Percentiles rank a stretch among this genome's conserved stretches.
Conservation (phyloP, 2,329 filamentous ascomycete species). For the Geosmithia flava region DNA sequence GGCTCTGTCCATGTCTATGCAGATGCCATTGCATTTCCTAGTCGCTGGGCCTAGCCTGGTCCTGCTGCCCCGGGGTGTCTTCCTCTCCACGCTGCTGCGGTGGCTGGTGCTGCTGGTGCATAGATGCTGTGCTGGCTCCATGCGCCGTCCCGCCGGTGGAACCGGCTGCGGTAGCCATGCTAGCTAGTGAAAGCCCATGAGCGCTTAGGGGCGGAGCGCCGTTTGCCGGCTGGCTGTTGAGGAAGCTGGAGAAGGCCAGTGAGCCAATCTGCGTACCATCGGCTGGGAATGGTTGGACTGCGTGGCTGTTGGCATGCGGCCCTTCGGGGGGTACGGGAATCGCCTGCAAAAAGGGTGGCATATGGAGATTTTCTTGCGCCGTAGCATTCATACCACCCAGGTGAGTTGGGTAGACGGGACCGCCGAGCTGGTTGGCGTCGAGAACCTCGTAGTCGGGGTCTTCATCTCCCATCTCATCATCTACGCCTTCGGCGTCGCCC, state of each 20-base stretch:
- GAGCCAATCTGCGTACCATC: not conserved
- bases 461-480: constrained; percentile 30
- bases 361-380: not conserved
- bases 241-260: constrained; percentile 9
- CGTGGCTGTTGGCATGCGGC: not conserved
- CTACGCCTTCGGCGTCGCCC: constrained; percentile 5
- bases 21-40: not conserved
- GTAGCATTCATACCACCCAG: not conserved
- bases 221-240: constrained; percentile 13
- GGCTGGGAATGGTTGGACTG: not conserved
- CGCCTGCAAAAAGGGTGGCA: not conserved
- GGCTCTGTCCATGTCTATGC: not conserved
- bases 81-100: constrained; percentile 7
- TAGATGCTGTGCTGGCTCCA: constrained; percentile 23
- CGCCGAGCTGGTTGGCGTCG: constrained; percentile 9
- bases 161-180: constrained; percentile 3
- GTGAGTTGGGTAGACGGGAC: not conserved
- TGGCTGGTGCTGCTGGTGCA: constrained; percentile 15
- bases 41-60: not conserved
- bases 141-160: constrained; percentile 10
- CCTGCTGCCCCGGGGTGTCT: not conserved
- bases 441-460: constrained; percentile 29
- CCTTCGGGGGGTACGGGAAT: not conserved
- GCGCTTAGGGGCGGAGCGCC: constrained; percentile 7
- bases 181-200: constrained; percentile 10